These are phyloP conservation scores for Sclerotinia borealis DNA, from an alignment of 2,329 filamentous ascomycete genomes.

Conservation along the genomic window DNA sequence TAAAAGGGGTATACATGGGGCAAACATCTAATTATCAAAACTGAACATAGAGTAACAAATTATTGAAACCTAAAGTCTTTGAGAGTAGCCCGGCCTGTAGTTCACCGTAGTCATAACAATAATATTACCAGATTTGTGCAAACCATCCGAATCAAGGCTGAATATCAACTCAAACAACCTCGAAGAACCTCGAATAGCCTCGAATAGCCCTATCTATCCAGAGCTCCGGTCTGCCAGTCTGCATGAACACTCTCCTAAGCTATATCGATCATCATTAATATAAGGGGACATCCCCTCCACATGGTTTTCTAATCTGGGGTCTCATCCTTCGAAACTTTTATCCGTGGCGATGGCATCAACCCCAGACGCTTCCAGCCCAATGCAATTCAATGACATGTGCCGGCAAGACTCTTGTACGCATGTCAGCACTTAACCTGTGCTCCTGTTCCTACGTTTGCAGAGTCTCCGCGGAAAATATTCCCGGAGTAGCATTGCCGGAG, in stretches of 20 bases:
- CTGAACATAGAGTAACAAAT: neutral
- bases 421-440: neutral
- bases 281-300: neutral
- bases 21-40: neutral
- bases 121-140: neutral
- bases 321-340: neutral
- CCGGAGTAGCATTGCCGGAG: neutral
- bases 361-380: neutral
- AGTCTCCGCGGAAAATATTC: neutral
- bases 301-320: neutral
- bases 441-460: neutral
- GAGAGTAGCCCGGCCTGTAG: neutral
- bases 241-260: neutral
- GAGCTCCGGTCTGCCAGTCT: neutral
- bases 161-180: neutral
- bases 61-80: neutral
- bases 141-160: constrained; percentile 3
- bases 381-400: neutral
- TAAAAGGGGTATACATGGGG: neutral
- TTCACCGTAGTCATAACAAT: constrained; percentile 4
- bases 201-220: neutral
- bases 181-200: no score
- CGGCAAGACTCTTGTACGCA: neutral
- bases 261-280: neutral
- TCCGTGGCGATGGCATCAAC: neutral